Evolutionary conservation across 2,329 filamentous ascomycete species (phyloP).

Genomic region (Colletotrichum trifolii): DNA sequence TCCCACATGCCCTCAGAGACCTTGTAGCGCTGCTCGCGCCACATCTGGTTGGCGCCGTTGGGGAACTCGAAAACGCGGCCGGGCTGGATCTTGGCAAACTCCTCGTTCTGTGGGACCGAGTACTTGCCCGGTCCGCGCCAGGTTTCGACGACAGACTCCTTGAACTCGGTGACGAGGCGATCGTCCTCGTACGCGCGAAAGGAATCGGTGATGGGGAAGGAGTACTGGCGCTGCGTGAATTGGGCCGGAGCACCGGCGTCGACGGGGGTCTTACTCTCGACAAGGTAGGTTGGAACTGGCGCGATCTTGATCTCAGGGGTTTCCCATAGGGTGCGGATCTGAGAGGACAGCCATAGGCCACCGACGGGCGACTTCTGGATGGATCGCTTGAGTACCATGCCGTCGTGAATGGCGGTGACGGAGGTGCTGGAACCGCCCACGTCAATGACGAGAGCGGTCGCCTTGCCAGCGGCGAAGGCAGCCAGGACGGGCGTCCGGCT

Average conservation of each 20-base stretch:
- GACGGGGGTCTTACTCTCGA: slow-evolving; percentile 88
- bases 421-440: slow-evolving; percentile 89
- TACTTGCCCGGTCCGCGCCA: slow-evolving; percentile 86
- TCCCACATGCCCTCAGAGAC: slow-evolving; percentile 93
- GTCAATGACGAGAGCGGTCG: slow-evolving; percentile 91
- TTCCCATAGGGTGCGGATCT: slow-evolving; percentile 85
- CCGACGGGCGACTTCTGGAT: slow-evolving; percentile 87
- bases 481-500: slow-evolving; percentile 89
- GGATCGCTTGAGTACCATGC: slow-evolving; percentile 91
- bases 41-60: slow-evolving; percentile 95
- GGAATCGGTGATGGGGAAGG: slow-evolving; percentile 70
- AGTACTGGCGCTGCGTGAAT: slow-evolving; percentile 78
- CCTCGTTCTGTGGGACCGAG: slow-evolving; percentile 75
- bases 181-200: slow-evolving; percentile 91
- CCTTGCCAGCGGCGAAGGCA: slow-evolving; percentile 92
- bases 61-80: slow-evolving; percentile 96
- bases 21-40: slow-evolving; percentile 86
- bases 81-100: slow-evolving; percentile 76
- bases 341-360: slow-evolving; percentile 89
- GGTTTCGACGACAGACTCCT: slow-evolving; percentile 94
- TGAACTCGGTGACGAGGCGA: slow-evolving; percentile 93
- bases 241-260: slow-evolving; percentile 86
- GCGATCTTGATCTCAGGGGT: slow-evolving; percentile 76
- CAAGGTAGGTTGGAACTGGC: slow-evolving; percentile 85
- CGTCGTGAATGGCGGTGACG: slow-evolving; percentile 92